A percentile compares a stretch with the other conserved stretches of the same genome.
These are phyloP conservation scores for Ceratobasidium sp. DNA, from an alignment of 1,284 basidiomycete species.

Conservation along the genomic window DNA sequence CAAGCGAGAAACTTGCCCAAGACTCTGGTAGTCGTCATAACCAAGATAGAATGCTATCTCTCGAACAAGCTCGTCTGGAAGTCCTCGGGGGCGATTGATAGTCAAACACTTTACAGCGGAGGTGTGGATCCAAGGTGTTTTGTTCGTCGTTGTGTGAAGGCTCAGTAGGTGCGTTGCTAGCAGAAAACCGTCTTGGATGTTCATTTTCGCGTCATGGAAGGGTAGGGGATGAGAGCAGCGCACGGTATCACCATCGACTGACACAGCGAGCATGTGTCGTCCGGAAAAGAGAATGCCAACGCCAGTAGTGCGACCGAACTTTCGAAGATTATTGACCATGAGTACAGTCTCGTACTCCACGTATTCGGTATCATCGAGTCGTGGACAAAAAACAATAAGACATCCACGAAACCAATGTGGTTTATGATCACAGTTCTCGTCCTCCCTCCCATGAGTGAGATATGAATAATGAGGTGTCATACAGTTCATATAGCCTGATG, in stretches of 20 bases:
- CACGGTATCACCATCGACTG: not conserved
- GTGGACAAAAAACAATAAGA: constrained; percentile 3
- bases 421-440: not conserved
- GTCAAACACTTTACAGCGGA: not conserved
- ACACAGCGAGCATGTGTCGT: constrained; percentile 11
- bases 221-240: not conserved
- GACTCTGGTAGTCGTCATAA: not conserved
- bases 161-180: constrained; percentile 17
- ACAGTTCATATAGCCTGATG: not conserved
- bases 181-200: constrained; percentile 6
- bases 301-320: not conserved
- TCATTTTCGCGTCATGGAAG: constrained; percentile 3
- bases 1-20: not conserved
- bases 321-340: not conserved
- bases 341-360: not conserved
- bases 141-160: not conserved
- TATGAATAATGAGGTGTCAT: not conserved
- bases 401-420: constrained; percentile 21
- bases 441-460: not conserved
- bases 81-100: not conserved
- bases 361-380: not conserved
- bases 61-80: not conserved
- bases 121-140: not conserved
- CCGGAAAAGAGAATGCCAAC: constrained; percentile 25
- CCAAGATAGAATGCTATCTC: not conserved